Evolutionary conservation across 1,284 basidiomycete species (phyloP), one percentile per base, ranked within the genome.

Genomic region (Pseudomicrostroma phylloplanum): DNA sequence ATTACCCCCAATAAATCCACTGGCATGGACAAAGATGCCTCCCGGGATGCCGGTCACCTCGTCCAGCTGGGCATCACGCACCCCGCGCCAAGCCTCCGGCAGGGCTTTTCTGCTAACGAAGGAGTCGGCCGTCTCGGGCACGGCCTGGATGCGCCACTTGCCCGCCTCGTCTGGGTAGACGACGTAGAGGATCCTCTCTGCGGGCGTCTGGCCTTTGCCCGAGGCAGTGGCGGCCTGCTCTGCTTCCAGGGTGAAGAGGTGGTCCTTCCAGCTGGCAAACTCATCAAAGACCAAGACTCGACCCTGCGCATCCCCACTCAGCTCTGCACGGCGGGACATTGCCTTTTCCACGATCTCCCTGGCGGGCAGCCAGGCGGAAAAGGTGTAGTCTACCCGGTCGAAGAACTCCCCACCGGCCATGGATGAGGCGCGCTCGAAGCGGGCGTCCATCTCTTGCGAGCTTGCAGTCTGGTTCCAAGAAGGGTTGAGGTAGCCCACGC

Each of bases 111-210:
- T 85, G 79, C 88, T 92, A 77, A 88, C 86, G 75, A 98, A 98
- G 74, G 88, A 89, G 72, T 91, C 89, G 1, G 88, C 82, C 1
- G 86, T 84, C 57, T 88, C 82, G 15, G 94, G 89, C 15, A 98
- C 90, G 15, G 92, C 92, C 79, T 97, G 94, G 55, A 98, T 83
- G 55, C 96, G 87, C 94, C 94, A 98, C 76, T 88, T 91, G 39
- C 74, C 71, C 9, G 68, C 65, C 75, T 98, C 94, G 59, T 79
- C 77, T 2, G 91, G 90, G 79, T 97, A 98, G 61, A 98, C 82
- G 61, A 94, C 85, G 78, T 97, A 98, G 56, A 90, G 83, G 12
- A 68, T 66, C 0, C 88, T 85, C 73, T 87, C 74, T 19, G 61
- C 68, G 0, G 68, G 70, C 6, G 72, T 64, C 36, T 76, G 72